phyloP scores from a whole-genome alignment of 2,329 filamentous ascomycete genomes.

The Pezicula neosporulosa region DNA sequence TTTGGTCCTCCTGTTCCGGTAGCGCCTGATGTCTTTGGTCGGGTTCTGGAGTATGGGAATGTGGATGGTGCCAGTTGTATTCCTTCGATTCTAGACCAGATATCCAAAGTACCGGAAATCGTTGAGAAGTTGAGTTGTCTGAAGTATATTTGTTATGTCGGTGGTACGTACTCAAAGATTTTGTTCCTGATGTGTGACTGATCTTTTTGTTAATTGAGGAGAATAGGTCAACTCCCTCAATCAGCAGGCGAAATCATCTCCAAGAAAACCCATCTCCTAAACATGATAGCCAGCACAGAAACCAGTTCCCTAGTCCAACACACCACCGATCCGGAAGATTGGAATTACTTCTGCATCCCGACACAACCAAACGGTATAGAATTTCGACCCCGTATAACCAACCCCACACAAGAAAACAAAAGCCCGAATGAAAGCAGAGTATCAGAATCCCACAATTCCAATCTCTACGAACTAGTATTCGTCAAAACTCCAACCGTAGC shows the following conservation, averaged over 20 bases:
- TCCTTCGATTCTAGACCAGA: too few relatives aligned
- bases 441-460: too few relatives aligned
- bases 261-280: not conserved
- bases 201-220: not conserved
- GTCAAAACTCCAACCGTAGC: conserved; percentile 9
- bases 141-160: not conserved
- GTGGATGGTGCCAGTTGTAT: too few relatives aligned
- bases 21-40: too few relatives aligned
- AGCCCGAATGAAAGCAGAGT: too few relatives aligned
- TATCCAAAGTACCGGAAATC: too few relatives aligned
- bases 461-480: conserved; percentile 24
- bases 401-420: too few relatives aligned
- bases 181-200: too few relatives aligned
- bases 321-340: not conserved
- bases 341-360: conserved; percentile 3
- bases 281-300: conserved; percentile 3
- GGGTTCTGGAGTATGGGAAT: too few relatives aligned
- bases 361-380: not conserved
- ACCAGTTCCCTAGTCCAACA: not conserved
- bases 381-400: not conserved
- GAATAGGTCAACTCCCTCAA: conserved; percentile 3
- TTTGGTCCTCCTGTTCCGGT: too few relatives aligned
- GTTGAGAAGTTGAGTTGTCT: not conserved
- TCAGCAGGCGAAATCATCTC: conserved; percentile 3
- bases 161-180: not conserved